phyloP scores from a whole-genome alignment of 306 rosid species.

The Herpetospermum pedunculosum region DNA sequence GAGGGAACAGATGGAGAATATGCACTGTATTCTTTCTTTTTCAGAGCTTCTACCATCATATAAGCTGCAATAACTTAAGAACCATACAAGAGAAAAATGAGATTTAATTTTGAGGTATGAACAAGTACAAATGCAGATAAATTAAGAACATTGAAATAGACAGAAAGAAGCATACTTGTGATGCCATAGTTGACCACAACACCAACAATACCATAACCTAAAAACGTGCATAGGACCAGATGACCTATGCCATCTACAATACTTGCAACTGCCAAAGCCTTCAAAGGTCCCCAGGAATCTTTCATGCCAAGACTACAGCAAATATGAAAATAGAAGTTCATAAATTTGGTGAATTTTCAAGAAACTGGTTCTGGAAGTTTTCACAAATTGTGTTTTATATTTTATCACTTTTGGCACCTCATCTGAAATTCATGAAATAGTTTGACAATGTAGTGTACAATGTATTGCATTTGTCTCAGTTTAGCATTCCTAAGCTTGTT shows the following conservation, averaged over 20 bases:
- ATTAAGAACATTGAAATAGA: background rate
- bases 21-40: conserved; percentile 61
- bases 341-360: background rate
- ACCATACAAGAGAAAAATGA: conserved; percentile 4
- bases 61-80: conserved; percentile 75
- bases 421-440: background rate
- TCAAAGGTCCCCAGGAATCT: conserved; percentile 83
- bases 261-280: conserved; percentile 58
- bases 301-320: conserved; percentile 69
- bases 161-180: conserved; percentile 35
- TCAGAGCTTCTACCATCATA: too few species aligned
- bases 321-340: conserved; percentile 4
- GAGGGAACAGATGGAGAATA: conserved; percentile 59
- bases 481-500: too few species aligned
- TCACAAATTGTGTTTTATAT: background rate
- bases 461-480: too few species aligned
- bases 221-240: conserved; percentile 37
- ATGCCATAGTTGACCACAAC: conserved; percentile 81
- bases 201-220: conserved; percentile 63
- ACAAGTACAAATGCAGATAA: background rate
- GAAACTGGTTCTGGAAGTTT: background rate
- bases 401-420: background rate
- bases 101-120: background rate
- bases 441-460: too few species aligned
- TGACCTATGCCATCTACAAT: conserved; percentile 52